Evolutionary conservation across 495 filamentous ascomycete species (phyloP).

Genomic region (Staphylotrichum tortipilum): DNA sequence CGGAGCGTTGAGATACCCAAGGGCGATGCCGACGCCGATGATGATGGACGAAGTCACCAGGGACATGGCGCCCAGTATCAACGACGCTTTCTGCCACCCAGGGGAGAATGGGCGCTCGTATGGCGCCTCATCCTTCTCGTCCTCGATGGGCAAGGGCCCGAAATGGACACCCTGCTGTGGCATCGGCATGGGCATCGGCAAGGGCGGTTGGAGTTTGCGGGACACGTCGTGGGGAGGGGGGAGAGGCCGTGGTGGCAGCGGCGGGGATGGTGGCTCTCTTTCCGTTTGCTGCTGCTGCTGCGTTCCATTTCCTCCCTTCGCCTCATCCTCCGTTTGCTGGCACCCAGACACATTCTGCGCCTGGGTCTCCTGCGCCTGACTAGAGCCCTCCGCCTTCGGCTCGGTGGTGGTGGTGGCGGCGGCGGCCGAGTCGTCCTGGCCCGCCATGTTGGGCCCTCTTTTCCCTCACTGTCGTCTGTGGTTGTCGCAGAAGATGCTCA

Average conservation of each 20-base stretch:
- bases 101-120: slow-evolving; percentile 1
- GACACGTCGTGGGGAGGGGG: neutral
- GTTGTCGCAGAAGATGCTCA: no score
- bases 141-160: neutral
- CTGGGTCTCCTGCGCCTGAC: neutral
- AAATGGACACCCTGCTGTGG: neutral
- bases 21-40: slow-evolving; percentile 19
- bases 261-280: neutral
- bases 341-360: neutral
- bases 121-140: neutral
- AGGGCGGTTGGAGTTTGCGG: neutral
- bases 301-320: no score
- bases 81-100: slow-evolving; percentile 24
- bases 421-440: neutral
- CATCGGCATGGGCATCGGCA: no score
- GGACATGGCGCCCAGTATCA: slow-evolving; percentile 23
- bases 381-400: neutral
- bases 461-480: no score
- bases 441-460: slow-evolving; percentile 1
- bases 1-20: slow-evolving; percentile 2
- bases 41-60: slow-evolving; percentile 21
- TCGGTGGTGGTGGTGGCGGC: no score
- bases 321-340: neutral
- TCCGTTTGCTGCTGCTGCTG: no score
- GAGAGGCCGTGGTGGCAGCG: neutral